These are phyloP conservation scores for Peronospora belbahrii DNA, from an alignment of 352 stramenopile species.

Conservation along the genomic window DNA sequence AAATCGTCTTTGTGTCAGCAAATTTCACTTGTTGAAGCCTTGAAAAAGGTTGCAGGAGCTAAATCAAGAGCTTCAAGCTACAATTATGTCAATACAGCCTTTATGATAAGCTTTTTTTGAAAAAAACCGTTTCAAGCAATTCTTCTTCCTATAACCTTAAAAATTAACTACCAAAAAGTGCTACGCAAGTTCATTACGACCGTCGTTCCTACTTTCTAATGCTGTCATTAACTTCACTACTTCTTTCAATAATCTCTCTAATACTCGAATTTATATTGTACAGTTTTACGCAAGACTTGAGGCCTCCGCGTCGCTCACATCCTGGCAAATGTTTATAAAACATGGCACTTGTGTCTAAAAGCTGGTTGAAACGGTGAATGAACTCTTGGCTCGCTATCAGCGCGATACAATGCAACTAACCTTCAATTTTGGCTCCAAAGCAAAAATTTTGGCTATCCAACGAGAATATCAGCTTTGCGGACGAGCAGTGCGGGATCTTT, in stretches of 20 bases:
- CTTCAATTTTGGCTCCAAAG: constrained; percentile 21
- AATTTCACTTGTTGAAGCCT: no score
- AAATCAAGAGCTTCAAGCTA: no score
- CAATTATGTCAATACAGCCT: no score
- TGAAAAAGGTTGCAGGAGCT: no score
- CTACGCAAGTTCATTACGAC: no score
- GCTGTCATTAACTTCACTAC: constrained; percentile 14
- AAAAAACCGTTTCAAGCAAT: no score
- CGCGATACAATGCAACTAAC: constrained; percentile 27
- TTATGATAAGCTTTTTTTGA: no score
- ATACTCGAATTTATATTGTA: constrained; percentile 27
- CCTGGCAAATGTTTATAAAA: constrained; percentile 9
- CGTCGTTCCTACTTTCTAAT: background rate
- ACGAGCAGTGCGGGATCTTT: constrained; percentile 20
- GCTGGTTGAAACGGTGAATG: constrained; percentile 28
- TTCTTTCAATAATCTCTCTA: constrained; percentile 25
- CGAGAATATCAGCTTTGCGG: constrained; percentile 21
- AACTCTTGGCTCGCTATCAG: constrained; percentile 20
- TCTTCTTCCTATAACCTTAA: no score
- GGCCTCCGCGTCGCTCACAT: constrained; percentile 1
- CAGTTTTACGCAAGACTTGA: constrained; percentile 13
- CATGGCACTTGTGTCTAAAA: constrained; percentile 29
- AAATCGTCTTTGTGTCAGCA: no score
- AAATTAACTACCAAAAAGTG: no score
- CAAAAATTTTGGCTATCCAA: constrained; percentile 18